These are phyloP conservation scores for Talaromyces sp. DNA, from an alignment of 2,329 filamentous ascomycete species.

Conservation along the genomic window DNA sequence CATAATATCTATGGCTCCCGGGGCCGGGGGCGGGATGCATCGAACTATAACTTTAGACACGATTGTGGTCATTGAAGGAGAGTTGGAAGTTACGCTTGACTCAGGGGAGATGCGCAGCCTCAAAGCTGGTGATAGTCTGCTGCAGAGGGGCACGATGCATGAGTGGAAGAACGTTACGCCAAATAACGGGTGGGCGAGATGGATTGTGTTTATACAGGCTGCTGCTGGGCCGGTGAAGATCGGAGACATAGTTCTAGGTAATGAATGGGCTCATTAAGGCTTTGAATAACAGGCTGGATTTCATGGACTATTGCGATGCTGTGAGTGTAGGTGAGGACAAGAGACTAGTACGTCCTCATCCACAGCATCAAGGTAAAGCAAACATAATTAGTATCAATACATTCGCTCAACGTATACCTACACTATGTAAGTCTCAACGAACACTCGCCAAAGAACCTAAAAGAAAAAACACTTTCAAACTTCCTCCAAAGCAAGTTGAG, in stretches of 20 bases:
- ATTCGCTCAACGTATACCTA: not conserved
- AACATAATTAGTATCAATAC: not conserved
- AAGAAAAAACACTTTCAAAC: constrained; percentile 6
- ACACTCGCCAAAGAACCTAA: not conserved
- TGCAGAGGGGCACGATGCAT: constrained; percentile 56
- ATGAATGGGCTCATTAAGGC: constrained; percentile 11
- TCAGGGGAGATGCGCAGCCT: constrained; percentile 48
- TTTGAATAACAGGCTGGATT: no score
- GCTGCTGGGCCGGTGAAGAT: not conserved
- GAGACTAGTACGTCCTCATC: not conserved
- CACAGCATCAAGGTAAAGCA: no score
- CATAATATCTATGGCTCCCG: constrained; percentile 28
- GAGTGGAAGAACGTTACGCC: constrained; percentile 50
- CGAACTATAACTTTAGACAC: constrained; percentile 55
- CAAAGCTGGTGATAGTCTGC: constrained; percentile 51
- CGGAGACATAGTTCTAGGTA: not conserved
- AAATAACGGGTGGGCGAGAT: constrained; percentile 46
- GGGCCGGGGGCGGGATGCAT: constrained; percentile 47
- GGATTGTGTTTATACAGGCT: constrained; percentile 33
- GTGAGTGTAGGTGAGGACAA: no score
- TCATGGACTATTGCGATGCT: no score
- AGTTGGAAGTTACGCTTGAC: constrained; percentile 51
- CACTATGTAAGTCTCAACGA: not conserved
- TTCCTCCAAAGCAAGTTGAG: constrained; percentile 19
- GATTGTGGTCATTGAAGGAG: constrained; percentile 53